A percentile compares a stretch with the other conserved stretches of the same genome.
Conservation (phyloP, 2,329 filamentous ascomycete species). For the Calonectria leucothoes region DNA sequence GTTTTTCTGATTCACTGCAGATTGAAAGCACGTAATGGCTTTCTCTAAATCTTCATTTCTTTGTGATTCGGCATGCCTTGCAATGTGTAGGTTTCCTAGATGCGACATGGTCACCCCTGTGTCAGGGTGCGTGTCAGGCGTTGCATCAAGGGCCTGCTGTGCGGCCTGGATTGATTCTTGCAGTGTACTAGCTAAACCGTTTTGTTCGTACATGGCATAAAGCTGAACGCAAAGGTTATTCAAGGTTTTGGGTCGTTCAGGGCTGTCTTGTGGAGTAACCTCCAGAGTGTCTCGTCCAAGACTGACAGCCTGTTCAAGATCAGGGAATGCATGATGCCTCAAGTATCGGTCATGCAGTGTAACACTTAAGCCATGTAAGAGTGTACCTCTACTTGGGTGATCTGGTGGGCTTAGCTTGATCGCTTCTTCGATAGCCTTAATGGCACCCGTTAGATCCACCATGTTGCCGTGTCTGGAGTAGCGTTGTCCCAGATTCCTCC, state of each 20-base stretch:
- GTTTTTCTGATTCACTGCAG: not conserved
- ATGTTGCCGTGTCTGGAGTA: not conserved
- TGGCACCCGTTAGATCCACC: not conserved
- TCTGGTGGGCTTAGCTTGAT: not conserved
- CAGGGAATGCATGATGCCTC: not conserved
- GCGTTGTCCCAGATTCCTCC: not conserved
- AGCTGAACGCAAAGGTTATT: not conserved
- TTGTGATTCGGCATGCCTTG: not conserved
- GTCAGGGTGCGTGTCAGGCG: not conserved
- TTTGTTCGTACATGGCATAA: not conserved
- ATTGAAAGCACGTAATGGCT: not conserved
- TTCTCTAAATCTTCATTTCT: not conserved
- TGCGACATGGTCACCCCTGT: not conserved
- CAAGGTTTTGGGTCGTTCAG: not conserved
- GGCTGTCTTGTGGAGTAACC: not conserved
- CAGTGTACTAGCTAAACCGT: not conserved
- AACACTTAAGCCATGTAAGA: not conserved
- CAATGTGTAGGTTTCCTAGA: not conserved
- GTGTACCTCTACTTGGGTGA: not conserved
- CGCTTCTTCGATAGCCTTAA: not conserved
- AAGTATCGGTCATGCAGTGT: not conserved
- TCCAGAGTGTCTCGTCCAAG: not conserved
- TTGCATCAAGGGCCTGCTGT: not conserved
- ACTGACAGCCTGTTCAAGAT: not conserved
- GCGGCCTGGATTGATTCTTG: not conserved